Conservation (phyloP, 1,284 basidiomycete species). For the Phaffia rhodozyma region DNA sequence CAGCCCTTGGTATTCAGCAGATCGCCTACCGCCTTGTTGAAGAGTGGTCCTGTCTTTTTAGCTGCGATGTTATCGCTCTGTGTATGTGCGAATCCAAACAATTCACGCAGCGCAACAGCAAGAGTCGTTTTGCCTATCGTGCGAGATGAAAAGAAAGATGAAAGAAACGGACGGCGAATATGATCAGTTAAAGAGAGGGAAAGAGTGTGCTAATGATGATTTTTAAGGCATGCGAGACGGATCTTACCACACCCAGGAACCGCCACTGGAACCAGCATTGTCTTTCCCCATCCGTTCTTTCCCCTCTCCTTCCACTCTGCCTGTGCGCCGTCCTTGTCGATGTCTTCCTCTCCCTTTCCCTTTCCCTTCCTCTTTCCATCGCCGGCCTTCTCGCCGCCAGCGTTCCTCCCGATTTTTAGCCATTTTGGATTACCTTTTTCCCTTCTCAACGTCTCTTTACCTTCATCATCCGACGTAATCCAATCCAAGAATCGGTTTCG, state of each 20-base stretch:
- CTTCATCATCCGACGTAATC: constrained; percentile 42
- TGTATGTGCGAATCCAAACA: constrained; percentile 76
- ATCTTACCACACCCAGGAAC: constrained; percentile 79
- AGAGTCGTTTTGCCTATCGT: constrained; percentile 73
- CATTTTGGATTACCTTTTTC: constrained; percentile 19
- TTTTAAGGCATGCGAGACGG: background rate
- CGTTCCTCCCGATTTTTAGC: too few species aligned
- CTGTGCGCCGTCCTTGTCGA: constrained; percentile 19
- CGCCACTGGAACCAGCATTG: constrained; percentile 74
- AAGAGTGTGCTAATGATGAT: background rate
- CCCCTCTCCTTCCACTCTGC: constrained; percentile 23
- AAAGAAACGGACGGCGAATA: background rate
- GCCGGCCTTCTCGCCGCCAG: too few species aligned
- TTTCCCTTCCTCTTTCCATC: constrained; percentile 31
- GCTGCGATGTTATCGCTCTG: constrained; percentile 80
- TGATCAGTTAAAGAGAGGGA: background rate
- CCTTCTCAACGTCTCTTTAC: constrained; percentile 40
- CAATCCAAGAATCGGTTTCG: constrained; percentile 68
- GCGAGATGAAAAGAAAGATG: background rate
- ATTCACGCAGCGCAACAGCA: constrained; percentile 58
- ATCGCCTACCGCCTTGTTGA: constrained; percentile 60
- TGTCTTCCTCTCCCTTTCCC: constrained; percentile 21
- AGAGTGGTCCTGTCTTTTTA: constrained; percentile 65
- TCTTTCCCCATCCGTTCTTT: constrained; percentile 51
- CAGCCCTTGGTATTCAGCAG: constrained; percentile 55